Percentiles rank a stretch among this genome's conserved stretches.
Conservation (phyloP, 164 flowering plant genomes). For the Vitis vinifera region ASM3070453v1 NC_081812.1:8560501-8561000, state of each 20-base stretch:
- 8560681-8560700: too few relatives aligned
- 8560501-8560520: too few relatives aligned
- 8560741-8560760: slow-evolving; percentile 22
- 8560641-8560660: too few relatives aligned
- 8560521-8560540: too few relatives aligned
- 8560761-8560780: slow-evolving; percentile 12
- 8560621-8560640: too few relatives aligned
- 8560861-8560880: slow-evolving; percentile 1
- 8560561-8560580: too few relatives aligned
- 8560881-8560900: slow-evolving; percentile 20
- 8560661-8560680: too few relatives aligned
- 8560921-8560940: slow-evolving; percentile 20
- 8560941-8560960: slow-evolving; percentile 31
- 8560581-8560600: too few relatives aligned
- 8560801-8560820: slow-evolving; percentile 7
- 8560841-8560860: slow-evolving; percentile 1
- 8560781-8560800: slow-evolving; percentile 2
- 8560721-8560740: neutral
- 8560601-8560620: too few relatives aligned
- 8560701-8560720: too few relatives aligned
- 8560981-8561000: too few relatives aligned
- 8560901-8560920: slow-evolving; percentile 8
- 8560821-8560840: slow-evolving; percentile 3
- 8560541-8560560: too few relatives aligned
- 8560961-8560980: neutral